phyloP scores from a whole-genome alignment of 108 stramenopile genomes.

The Conticribra weissflogii region DNA sequence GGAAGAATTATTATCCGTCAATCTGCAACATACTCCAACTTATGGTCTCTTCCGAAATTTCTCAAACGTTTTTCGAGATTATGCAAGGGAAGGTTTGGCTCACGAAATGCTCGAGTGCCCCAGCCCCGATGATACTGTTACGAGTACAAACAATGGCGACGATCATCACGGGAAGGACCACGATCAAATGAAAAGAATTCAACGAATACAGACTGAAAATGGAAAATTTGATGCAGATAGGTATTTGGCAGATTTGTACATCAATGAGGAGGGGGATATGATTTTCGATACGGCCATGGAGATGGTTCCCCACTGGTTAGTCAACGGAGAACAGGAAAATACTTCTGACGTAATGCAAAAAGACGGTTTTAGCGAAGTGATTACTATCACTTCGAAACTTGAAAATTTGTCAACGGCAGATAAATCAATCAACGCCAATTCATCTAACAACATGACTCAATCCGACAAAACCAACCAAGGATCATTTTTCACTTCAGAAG shows the following conservation, averaged over 20 bases:
- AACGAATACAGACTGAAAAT: slow-evolving; percentile 66
- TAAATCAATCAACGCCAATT: too few species aligned
- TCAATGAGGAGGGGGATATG: slow-evolving; percentile 56
- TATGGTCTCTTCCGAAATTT: slow-evolving; percentile 80
- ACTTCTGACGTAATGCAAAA: neutral
- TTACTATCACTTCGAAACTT: too few species aligned
- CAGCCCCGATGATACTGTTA: slow-evolving; percentile 57
- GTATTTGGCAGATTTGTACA: slow-evolving; percentile 68
- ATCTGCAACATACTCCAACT: slow-evolving; percentile 19
- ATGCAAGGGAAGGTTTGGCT: slow-evolving; percentile 73
- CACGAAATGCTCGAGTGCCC: slow-evolving; percentile 80
- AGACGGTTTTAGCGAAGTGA: too few species aligned
- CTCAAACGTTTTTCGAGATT: slow-evolving; percentile 76
- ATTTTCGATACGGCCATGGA: slow-evolving; percentile 64
- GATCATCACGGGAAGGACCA: slow-evolving; percentile 10
- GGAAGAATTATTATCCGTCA: slow-evolving; percentile 29
- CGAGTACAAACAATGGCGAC: neutral
- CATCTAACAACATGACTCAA: too few species aligned
- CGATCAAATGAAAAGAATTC: slow-evolving; percentile 6
- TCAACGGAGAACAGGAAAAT: neutral
- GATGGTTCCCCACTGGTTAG: slow-evolving; percentile 75
- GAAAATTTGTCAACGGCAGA: too few species aligned
- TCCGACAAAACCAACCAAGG: neutral
- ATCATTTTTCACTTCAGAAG: slow-evolving; percentile 68
- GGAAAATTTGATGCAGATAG: slow-evolving; percentile 78